Base-by-base conservation (phyloP, 495 filamentous ascomycete species). In the Aeminium ludgeri region DNA sequence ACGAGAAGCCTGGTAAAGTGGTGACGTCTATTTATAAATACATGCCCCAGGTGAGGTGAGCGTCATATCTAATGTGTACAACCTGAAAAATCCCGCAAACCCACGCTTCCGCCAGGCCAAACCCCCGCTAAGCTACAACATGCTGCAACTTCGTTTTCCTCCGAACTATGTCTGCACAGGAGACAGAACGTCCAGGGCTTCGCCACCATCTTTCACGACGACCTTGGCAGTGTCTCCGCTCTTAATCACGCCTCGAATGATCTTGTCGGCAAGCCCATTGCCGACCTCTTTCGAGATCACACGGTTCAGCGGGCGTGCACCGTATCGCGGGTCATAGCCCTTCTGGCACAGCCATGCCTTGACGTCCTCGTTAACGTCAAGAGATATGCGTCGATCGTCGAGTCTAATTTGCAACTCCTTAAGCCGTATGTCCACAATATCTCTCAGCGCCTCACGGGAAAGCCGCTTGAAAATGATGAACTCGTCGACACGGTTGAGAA, bases 391-490 rank as follows among this genome's bases (percentile, higher is more conserved):
- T 27, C 86, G 73, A 53, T 93, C 85, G 51, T 85, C 76, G 2
- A 95, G 71, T n/a, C 84, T 70, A 34, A 64, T 55, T 54, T 94
- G 84, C 0, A 96, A 65, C 59, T 97, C 89, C 38, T 69, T 73
- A 28, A 96, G 64, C 37, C 89, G 73, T 42, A 96, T 94, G 50
- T 95, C 82, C 36, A 95, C 84, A 39, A 96, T 96, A 51, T 91
- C 89, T 6, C 85, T 65, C 19, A 96, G 72, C 33, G 89, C 85
- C 18, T 70, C 66, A 15, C 67, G 63, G 0, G 80, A 84, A 2
- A 95, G 72, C 7, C 86, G 72, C 54, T 79, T 80, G 70, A 96
- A 96, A 54, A 96, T 66, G 58, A 95, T 94, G 63, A 96, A 94
- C 40, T 91, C 86, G 59, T 96, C 89, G 39, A 96, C 82, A 6